Evolutionary conservation across 441 rosid species (phyloP), one percentile per base, ranked within the genome.

Genomic region (Brassica balearica): DNA sequence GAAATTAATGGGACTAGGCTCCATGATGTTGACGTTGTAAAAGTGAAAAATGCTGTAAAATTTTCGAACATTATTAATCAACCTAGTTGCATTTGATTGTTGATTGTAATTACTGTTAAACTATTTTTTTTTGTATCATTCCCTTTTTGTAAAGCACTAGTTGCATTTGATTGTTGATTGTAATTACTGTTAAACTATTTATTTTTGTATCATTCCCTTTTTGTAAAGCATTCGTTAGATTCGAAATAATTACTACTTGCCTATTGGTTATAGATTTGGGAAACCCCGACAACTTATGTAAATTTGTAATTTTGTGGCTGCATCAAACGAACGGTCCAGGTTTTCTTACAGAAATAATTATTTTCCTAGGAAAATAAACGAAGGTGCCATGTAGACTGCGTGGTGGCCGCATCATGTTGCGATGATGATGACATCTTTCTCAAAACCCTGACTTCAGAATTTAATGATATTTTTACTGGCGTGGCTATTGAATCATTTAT

Each of bases 341-440:
- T n/a, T 64, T 65, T 34, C 76, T 46, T 19, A 59, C 63, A 4
- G 19, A n/a, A n/a, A 53, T 53, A 15, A 15, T 6, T 5, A 15
- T 43, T 8, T 53, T 25, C 14, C 8, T 1, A n/a, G n/a, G n/a
- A n/a, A n/a, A n/a, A n/a, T n/a, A 67, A 51, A 68, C n/a, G 65
- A 65, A 67, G 73, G 59, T 78, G 32, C 74, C 46, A 77, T 72
- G 64, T 65, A 46, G 41, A 55, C 14, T 19, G 12, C 4, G 64
- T 68, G 61, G 61, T 62, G 74, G 38, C 25, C 25, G 25, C 78
- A 74, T 79, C 63, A 69, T 80, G 82, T 69, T 43, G 11, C 36
- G 19, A 69, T 69, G 71, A 74, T 79, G 82, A 79, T 63, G 82
- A 69, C 79, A 74, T 65, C 55, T 56, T 79, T 64, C 67, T 29